Evolutionary conservation across 768 basidiomycete genomes (phyloP), one percentile per base, ranked within the genome.

Genomic region (Candolleomyces eurysporus): DNA sequence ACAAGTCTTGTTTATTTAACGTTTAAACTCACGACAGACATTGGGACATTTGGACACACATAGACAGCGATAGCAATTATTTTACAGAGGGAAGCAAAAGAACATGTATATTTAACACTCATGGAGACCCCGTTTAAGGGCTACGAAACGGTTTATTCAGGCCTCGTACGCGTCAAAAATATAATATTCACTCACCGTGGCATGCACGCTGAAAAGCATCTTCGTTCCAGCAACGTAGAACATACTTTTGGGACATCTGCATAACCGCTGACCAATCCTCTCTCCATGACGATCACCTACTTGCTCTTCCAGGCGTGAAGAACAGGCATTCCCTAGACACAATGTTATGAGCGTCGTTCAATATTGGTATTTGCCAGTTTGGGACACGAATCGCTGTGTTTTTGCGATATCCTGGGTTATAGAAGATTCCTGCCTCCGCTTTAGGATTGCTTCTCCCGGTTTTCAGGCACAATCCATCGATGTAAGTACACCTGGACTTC

Each of bases 301-400:
- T 94, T 94, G 73, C 90, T 91, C 84, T 94, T 92, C 93, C 93
- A 95, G 8, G 90, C 93, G 63, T 94, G 90, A 58, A 95, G 79
- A n/a, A 95, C 93, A 16, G 93, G 92, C 93, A 95, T 95, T 31
- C 93, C 93, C 82, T 83, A 59, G 21, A 21, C 43, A 17, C 42
- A 45, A 26, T 36, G 46, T 45, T 49, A 16, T 56, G 6, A 48
- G 58, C 40, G 40, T 14, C 40, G 21, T n/a, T 59, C 39, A 5
- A 50, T 30, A 9, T n/a, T n/a, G n/a, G 13, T 19, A 49, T 13
- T 30, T 19, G 42, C n/a, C 30, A 45, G 26, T 26, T 26, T 26
- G 26, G 26, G 26, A 26, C 26, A 26, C 26, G 26, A 26, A 26
- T 26, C 2, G 26, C 26, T 4, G 26, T 26, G 26, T n/a, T n/a